Conservation (phyloP, 345 rosid genomes). For the Streptanthus diversifolius region DNA sequence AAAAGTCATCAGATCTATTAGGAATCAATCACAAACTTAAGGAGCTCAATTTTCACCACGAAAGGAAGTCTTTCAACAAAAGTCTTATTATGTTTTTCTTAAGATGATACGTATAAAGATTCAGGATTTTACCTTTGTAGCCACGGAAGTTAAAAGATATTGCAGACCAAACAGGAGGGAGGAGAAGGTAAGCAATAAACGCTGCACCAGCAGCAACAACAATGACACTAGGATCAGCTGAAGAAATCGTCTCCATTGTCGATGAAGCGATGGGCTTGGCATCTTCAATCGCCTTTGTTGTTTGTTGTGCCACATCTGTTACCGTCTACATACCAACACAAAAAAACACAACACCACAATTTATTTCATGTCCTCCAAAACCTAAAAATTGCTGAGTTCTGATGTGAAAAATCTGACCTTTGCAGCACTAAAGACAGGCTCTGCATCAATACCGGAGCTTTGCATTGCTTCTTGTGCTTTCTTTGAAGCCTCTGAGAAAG, state of each 20-base stretch:
- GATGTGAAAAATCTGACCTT: slow-evolving; percentile 47
- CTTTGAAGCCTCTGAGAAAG: slow-evolving; percentile 75
- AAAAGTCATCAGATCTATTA: neutral
- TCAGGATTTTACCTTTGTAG: slow-evolving; percentile 57
- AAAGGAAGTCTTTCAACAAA: neutral
- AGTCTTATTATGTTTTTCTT: neutral
- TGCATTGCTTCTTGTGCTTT: slow-evolving; percentile 89
- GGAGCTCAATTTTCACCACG: neutral
- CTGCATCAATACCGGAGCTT: slow-evolving; percentile 69
- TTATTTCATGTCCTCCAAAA: neutral
- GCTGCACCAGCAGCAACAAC: slow-evolving; percentile 68
- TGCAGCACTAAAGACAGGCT: slow-evolving; percentile 67
- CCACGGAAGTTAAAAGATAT: slow-evolving; percentile 76
- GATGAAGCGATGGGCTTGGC: slow-evolving; percentile 86
- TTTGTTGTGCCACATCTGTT: slow-evolving; percentile 72
- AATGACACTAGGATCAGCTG: slow-evolving; percentile 70
- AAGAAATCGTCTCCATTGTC: slow-evolving; percentile 61
- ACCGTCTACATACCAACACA: slow-evolving; percentile 49
- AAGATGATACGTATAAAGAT: neutral
- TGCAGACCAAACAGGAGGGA: slow-evolving; percentile 78
- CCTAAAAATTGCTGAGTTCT: neutral
- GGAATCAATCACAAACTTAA: neutral
- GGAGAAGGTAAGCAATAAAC: slow-evolving; percentile 59
- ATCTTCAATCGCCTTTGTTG: slow-evolving; percentile 55
- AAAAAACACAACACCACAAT: neutral